Percentiles rank a stretch among this genome's conserved stretches.
Conservation (phyloP, 257 asterid genomes). For the Henckelia pumila region DNA sequence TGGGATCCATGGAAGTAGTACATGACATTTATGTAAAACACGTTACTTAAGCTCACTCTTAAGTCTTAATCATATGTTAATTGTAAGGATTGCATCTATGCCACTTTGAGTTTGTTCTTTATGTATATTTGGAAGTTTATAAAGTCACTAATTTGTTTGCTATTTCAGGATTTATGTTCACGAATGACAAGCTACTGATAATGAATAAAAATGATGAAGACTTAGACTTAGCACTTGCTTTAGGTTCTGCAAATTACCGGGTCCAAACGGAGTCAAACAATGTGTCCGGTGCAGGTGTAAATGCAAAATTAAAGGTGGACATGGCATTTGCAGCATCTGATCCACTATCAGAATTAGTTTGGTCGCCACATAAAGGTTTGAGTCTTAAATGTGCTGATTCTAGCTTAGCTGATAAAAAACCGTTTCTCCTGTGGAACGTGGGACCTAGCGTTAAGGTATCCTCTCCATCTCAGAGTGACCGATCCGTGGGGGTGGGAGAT, state of each 20-base stretch:
- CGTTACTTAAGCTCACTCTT: too few relatives aligned
- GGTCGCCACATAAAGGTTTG: conserved; percentile 66
- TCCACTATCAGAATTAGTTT: conserved; percentile 69
- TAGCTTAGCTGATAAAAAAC: conserved; percentile 31
- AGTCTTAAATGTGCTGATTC: conserved; percentile 50
- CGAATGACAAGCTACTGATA: conserved; percentile 20
- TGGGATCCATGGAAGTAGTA: too few relatives aligned
- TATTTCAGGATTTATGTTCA: conserved; percentile 27
- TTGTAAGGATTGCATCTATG: not conserved
- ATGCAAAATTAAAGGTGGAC: conserved; percentile 52
- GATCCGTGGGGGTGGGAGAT: conserved; percentile 29
- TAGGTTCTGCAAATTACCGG: conserved; percentile 41
- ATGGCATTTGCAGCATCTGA: conserved; percentile 56
- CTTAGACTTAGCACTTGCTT: conserved; percentile 45
- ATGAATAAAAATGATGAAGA: conserved; percentile 36
- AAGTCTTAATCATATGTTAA: conserved; percentile 11
- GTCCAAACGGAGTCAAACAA: conserved; percentile 24
- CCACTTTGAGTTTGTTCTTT: not conserved
- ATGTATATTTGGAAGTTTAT: not conserved
- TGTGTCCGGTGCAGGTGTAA: conserved; percentile 80
- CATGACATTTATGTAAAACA: too few relatives aligned
- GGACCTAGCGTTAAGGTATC: conserved; percentile 33
- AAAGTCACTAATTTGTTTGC: conserved; percentile 8
- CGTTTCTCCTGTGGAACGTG: conserved; percentile 52
- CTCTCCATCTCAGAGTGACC: conserved; percentile 33